A percentile compares a stretch with the other conserved stretches of the same genome.
Conservation (phyloP, 2,329 filamentous ascomycete genomes). For the Neopestalotiopsis rosae region DNA sequence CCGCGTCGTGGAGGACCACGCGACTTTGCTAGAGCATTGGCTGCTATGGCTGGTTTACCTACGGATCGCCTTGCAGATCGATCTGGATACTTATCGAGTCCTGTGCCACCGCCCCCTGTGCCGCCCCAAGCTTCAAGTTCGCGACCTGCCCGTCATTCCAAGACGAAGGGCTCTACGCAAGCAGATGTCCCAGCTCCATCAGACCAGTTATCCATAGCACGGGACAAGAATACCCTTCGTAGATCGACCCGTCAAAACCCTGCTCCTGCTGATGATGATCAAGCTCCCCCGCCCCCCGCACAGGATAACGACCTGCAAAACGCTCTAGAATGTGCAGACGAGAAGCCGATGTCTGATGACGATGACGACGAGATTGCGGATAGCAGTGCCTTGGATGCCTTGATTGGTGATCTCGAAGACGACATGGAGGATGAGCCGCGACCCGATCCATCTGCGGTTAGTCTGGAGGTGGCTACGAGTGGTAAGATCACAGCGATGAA, state of each 20-base stretch:
- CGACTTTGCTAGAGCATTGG: conserved; percentile 70
- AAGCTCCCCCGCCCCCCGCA: conserved; percentile 56
- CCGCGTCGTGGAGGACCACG: conserved; percentile 66
- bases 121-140: conserved; percentile 48
- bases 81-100: conserved; percentile 43
- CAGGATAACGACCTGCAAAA: conserved; percentile 69
- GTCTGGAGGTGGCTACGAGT: conserved; percentile 84
- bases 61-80: conserved; percentile 54
- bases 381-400: conserved; percentile 74
- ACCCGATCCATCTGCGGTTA: conserved; percentile 87
- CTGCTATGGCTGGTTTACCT: conserved; percentile 76
- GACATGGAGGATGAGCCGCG: conserved; percentile 75
- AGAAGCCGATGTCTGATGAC: conserved; percentile 79
- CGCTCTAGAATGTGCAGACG: conserved; percentile 89
- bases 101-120: conserved; percentile 42
- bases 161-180: conserved; percentile 50
- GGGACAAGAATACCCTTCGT: conserved; percentile 64
- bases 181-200: conserved; percentile 47
- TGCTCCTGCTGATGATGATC: conserved; percentile 53
- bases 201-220: conserved; percentile 52
- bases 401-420: conserved; percentile 90
- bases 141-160: conserved; percentile 50
- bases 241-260: conserved; percentile 68
- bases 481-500: conserved; percentile 90
- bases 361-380: conserved; percentile 72